phyloP scores from a whole-genome alignment of 2,329 filamentous ascomycete species.

The Botrytis deweyae region DNA sequence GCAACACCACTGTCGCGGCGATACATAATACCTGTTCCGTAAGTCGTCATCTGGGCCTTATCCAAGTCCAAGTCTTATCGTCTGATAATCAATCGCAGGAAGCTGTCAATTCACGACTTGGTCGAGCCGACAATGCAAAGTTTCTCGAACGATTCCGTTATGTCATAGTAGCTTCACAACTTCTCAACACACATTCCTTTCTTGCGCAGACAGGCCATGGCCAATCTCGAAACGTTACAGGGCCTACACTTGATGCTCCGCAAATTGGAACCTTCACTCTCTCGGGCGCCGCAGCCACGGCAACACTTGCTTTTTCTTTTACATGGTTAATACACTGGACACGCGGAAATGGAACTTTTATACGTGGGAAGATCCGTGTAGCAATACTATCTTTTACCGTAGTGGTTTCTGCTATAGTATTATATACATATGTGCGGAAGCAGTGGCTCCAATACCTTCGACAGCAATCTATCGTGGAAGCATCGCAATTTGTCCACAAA shows the following conservation, averaged over 20 bases:
- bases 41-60: conserved; percentile 35
- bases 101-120: conserved; percentile 69
- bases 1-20: conserved; percentile 45
- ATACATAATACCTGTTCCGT: conserved; percentile 54
- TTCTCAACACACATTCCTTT: conserved; percentile 70
- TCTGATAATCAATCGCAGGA: conserved; percentile 48
- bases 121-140: conserved; percentile 74
- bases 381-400: conserved; percentile 48
- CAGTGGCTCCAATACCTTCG: conserved; percentile 81
- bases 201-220: conserved; percentile 41
- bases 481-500: conserved; percentile 66
- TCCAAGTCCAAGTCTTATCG: background rate
- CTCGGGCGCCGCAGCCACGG: conserved; percentile 65
- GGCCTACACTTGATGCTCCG: conserved; percentile 27
- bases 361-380: conserved; percentile 57
- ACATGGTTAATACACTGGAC: conserved; percentile 70
- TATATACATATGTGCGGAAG: conserved; percentile 71
- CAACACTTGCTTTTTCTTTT: conserved; percentile 56
- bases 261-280: conserved; percentile 52
- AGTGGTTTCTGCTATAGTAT: conserved; percentile 53
- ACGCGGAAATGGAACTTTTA: conserved; percentile 50
- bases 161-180: conserved; percentile 85
- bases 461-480: conserved; percentile 69
- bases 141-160: conserved; percentile 94
- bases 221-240: conserved; percentile 29